Evolutionary conservation across 192 early-diverging fungal species (phyloP), one percentile per base, ranked within the genome.

Genomic region (Entomortierella chlamydospora): DNA sequence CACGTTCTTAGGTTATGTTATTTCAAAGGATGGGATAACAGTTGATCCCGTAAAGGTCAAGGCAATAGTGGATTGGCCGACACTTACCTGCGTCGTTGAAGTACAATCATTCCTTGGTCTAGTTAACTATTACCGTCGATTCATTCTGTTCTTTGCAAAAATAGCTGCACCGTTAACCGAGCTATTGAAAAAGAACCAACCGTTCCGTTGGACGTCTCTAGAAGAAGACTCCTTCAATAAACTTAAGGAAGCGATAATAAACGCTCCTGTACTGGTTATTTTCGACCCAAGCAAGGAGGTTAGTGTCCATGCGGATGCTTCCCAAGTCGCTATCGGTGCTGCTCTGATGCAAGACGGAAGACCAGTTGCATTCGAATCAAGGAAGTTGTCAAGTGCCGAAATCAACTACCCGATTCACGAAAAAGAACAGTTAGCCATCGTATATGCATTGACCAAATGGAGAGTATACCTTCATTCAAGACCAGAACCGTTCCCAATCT

Each of bases 101-200:
- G 7, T 87, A 0, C 59, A 61, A 4, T 25, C 57, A 0, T 82
- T 87, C 49, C 56, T 83, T 4, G 85, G 83, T 0, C 25, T 72
- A 5, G 61, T 64, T n/a, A 80, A 70, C 13, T 84, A 68, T 28
- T 85, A 83, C 45, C 30, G 73, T 0, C 47, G 56, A 3, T 84
- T 83, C 50, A 23, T 79, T 0, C 30, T n/a, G 4, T 29, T 79
- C 17, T 78, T 74, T 15, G 45, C 78, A 0, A 49, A 64, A 2
- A 57, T 76, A 1, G 58, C 60, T 0, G 11, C 33, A 4, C 73
- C 78, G 0, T 23, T 84, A 0, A 81, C 78, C 2, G 37, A 41
- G 0, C 43, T 85, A 0, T 18, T 71, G 0, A 70, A 74, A 59
- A 74, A 80, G 45, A 82, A 66, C 9, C 12, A 25, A 1, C 20